Base-by-base conservation (phyloP, 1,139 yeast genomes). In the Yamadazyma friedrichii region DNA sequence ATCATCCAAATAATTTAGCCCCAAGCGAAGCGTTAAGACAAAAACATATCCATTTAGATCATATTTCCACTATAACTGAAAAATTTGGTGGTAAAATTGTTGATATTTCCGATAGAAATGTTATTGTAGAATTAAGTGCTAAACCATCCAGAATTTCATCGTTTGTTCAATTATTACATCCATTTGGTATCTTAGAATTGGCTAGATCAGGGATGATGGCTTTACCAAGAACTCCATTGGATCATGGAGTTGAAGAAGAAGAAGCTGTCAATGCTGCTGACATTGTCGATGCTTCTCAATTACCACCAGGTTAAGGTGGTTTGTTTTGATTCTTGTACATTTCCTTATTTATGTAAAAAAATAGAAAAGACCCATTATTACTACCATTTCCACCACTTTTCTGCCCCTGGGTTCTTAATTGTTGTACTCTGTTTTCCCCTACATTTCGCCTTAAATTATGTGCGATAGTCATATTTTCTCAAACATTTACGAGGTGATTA, bases 121-220 rank as follows among this genome's bases (percentile, higher is more conserved):
- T 96, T 62, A 83, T 93, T 58, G 91, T 93, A 42, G 98, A 93
- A 71, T 78, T 93, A 53, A 78, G 88, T 53, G 98, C 98, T 42
- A 91, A 93, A 65, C 98, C 98, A 29, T 80, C 88, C 41, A 81
- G 97, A 64, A 78, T 93, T 48, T 74, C 93, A 35, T 82, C 95
- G 32, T 89, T 89, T 65, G 79, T 93, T 61, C 88, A 87, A 51
- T 79, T 93, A 58, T 76, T 91, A 59, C 94, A 88, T 61, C 98
- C 98, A 38, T 93, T 93, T 61, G 98, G 98, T 56, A 84, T 93
- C 45, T 76, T 93, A 62, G 98, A 93, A 68, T 85, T 93, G 54
- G 96, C 98, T 37, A 82, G 98, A 68, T 85, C 96, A 17, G 98
- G 98, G 67, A 88, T 91, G 95, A 88, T 93, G 89, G 98, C 98